phyloP scores from a whole-genome alignment of 208 protist genomes.

The Crithidia thermophila region DNA sequence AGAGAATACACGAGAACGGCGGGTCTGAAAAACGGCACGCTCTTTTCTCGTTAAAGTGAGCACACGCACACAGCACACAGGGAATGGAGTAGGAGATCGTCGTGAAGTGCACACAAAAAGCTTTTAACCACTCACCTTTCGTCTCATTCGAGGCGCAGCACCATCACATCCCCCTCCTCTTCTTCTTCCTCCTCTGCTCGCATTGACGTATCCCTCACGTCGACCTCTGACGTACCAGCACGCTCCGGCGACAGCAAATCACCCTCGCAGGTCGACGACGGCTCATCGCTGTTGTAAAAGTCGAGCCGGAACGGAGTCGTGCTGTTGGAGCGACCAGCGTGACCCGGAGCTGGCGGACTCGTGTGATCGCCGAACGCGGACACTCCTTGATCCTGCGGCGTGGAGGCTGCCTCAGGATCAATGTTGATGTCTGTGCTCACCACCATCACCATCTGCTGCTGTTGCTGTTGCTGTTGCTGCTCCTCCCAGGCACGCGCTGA shows the following conservation, averaged over 20 bases:
- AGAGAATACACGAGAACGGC: too few species aligned
- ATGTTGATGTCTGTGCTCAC: not conserved
- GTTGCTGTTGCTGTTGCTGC: constrained; percentile 21
- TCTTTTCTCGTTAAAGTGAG: not conserved
- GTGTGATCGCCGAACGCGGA: constrained; percentile 7
- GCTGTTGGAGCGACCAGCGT: not conserved
- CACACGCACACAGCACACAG: too few species aligned
- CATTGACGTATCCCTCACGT: not conserved
- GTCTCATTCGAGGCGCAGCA: constrained; percentile 19
- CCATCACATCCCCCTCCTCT: constrained; percentile 20
- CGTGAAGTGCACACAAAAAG: not conserved
- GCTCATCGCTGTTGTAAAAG: not conserved
- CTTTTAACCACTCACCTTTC: too few species aligned
- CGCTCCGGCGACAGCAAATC: constrained; percentile 5
- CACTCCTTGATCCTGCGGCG: not conserved
- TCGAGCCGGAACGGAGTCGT: not conserved
- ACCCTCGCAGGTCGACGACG: not conserved
- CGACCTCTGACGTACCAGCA: not conserved
- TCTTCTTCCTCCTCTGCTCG: not conserved
- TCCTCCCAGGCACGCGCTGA: constrained; percentile 31
- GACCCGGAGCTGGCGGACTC: too few species aligned
- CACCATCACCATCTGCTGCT: too few species aligned
- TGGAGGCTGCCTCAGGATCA: not conserved
- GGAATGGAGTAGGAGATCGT: too few species aligned
- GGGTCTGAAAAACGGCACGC: too few species aligned